These are phyloP conservation scores for Hygrocybe coccinea DNA, from an alignment of 768 basidiomycete species.

Conservation along the genomic window DNA sequence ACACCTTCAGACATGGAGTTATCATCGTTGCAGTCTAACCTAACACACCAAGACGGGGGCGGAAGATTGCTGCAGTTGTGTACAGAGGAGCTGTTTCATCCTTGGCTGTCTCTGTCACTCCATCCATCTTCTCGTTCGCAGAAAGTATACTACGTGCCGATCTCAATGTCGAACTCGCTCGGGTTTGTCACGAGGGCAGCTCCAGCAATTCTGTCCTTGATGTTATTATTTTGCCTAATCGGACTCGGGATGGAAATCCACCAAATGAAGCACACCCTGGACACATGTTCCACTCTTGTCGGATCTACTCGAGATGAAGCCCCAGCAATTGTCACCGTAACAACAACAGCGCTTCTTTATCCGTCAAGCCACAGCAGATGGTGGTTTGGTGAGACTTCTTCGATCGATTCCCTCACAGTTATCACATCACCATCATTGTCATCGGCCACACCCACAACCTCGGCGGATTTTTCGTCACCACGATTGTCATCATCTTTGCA, in stretches of 20 bases:
- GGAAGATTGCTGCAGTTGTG: slow-evolving; percentile 53
- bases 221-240: slow-evolving; percentile 18
- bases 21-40: slow-evolving; percentile 47
- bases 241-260: slow-evolving; percentile 26
- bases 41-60: slow-evolving; percentile 49
- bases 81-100: slow-evolving; percentile 54
- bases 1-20: slow-evolving; percentile 38
- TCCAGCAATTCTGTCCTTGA: slow-evolving; percentile 24
- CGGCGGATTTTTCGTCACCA: slow-evolving; percentile 2
- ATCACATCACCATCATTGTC: slow-evolving; percentile 2
- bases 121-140: slow-evolving; percentile 18
- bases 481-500: slow-evolving; percentile 1
- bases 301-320: slow-evolving; percentile 17
- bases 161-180: slow-evolving; percentile 14
- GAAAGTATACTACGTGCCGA: slow-evolving; percentile 3
- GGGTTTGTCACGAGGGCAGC: slow-evolving; percentile 27
- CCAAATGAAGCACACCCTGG: slow-evolving; percentile 23
- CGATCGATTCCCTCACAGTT: slow-evolving; percentile 11
- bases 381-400: slow-evolving; percentile 23
- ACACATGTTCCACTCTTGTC: slow-evolving; percentile 22
- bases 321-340: slow-evolving; percentile 37
- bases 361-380: slow-evolving; percentile 11
- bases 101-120: slow-evolving; percentile 43
- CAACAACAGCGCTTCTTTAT: slow-evolving; percentile 32
- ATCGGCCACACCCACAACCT: slow-evolving; percentile 1